Conservation (phyloP, 805 yeast genomes). For the Candida dendrica region DNA sequence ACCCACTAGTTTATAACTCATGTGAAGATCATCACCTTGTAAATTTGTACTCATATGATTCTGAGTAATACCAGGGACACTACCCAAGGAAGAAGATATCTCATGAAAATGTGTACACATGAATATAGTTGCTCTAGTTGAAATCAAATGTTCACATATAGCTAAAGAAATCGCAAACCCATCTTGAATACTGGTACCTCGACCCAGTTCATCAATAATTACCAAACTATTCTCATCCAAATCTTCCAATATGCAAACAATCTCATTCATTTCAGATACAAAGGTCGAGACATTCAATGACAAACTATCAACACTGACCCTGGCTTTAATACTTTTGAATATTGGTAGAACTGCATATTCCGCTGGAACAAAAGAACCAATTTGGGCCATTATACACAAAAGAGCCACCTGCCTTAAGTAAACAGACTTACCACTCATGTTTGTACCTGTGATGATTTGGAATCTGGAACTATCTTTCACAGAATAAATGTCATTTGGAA, state of each 20-base stretch:
- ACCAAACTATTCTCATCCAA: slow-evolving; percentile 27
- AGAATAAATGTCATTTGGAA: slow-evolving; percentile 33
- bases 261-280: slow-evolving; percentile 40
- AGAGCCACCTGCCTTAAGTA: slow-evolving; percentile 46
- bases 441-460: slow-evolving; percentile 51
- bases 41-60: slow-evolving; percentile 28
- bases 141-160: slow-evolving; percentile 30
- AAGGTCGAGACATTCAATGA: slow-evolving; percentile 34
- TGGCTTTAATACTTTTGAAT: slow-evolving; percentile 29
- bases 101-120: slow-evolving; percentile 40
- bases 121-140: slow-evolving; percentile 24
- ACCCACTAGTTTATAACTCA: slow-evolving; percentile 23
- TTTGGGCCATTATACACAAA: slow-evolving; percentile 45
- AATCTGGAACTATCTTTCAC: slow-evolving; percentile 29
- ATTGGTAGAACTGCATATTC: slow-evolving; percentile 34
- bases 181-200: slow-evolving; percentile 44
- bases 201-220: slow-evolving; percentile 48
- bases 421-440: slow-evolving; percentile 60
- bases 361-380: slow-evolving; percentile 48
- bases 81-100: slow-evolving; percentile 28
- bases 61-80: slow-evolving; percentile 28
- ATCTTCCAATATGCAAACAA: slow-evolving; percentile 35
- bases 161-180: slow-evolving; percentile 46
- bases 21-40: slow-evolving; percentile 13
- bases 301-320: slow-evolving; percentile 29